Percentiles rank a stretch among this genome's conserved stretches.
phyloP scores from a whole-genome alignment of 202 grass and related monocot species.

The Digitaria exilis region DNA sequence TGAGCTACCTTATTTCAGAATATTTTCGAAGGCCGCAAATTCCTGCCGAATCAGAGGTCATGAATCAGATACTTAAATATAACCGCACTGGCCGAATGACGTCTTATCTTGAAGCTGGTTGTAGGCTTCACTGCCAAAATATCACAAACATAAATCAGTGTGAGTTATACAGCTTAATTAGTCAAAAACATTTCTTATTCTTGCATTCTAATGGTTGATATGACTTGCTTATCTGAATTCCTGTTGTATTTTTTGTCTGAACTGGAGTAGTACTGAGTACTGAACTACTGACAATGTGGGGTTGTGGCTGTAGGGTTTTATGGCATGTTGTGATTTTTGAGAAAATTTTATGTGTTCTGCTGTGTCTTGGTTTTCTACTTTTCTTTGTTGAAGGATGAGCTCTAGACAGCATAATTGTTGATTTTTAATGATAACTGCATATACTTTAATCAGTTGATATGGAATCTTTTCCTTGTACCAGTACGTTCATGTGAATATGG shows the following conservation, averaged over 20 bases:
- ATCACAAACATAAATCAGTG: slow-evolving; percentile 69
- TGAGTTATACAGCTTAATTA: slow-evolving; percentile 47
- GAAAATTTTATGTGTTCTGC: background rate
- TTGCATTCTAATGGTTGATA: background rate
- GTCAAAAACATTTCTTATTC: background rate
- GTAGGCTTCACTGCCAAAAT: slow-evolving; percentile 31
- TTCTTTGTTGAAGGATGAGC: background rate
- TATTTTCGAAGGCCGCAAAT: slow-evolving; percentile 49
- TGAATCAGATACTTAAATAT: slow-evolving; percentile 55
- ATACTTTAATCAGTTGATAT: slow-evolving; percentile 21
- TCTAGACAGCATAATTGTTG: background rate
- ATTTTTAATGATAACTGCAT: background rate
- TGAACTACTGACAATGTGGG: background rate
- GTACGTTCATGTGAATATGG: slow-evolving; percentile 55
- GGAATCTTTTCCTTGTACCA: slow-evolving; percentile 28
- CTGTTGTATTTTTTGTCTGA: background rate
- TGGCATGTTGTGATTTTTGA: background rate
- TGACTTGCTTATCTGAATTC: background rate
- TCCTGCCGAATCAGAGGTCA: slow-evolving; percentile 38
- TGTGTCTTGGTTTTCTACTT: background rate
- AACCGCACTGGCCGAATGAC: slow-evolving; percentile 64
- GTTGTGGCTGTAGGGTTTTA: background rate
- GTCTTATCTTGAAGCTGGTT: slow-evolving; percentile 65
- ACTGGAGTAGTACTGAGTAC: background rate
- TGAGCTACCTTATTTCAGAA: slow-evolving; percentile 37